Conservation (phyloP, 2,329 filamentous ascomycete species). For the Aschersonia sp. region DNA sequence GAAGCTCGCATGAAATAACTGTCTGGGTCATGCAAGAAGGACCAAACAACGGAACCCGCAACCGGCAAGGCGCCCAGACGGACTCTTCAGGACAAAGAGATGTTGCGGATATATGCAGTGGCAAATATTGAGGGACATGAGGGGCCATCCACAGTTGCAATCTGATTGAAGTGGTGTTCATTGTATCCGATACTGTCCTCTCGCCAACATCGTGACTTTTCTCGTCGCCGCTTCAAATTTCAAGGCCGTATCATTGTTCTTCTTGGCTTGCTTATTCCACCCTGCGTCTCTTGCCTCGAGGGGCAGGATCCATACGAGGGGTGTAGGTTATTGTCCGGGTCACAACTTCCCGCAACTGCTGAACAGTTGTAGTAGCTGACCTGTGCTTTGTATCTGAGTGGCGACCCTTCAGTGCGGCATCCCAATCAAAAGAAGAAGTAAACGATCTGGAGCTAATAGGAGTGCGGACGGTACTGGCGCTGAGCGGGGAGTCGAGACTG, state of each 20-base stretch:
- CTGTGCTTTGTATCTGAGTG: constrained; percentile 47
- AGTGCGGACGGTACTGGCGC: constrained; percentile 45
- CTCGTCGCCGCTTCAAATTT: too few relatives aligned
- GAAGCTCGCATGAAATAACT: not conserved
- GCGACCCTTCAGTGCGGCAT: constrained; percentile 51
- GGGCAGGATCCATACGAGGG: constrained; percentile 72
- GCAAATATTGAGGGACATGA: too few relatives aligned
- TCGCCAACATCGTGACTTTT: too few relatives aligned
- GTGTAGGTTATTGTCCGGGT: constrained; percentile 92
- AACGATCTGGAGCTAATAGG: constrained; percentile 57
- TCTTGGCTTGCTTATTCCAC: constrained; percentile 16
- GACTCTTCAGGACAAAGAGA: too few relatives aligned
- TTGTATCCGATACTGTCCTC: too few relatives aligned
- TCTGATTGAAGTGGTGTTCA: too few relatives aligned
- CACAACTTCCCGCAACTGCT: constrained; percentile 74
- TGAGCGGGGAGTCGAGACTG: constrained; percentile 53
- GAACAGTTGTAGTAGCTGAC: constrained; percentile 44
- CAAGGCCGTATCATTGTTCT: too few relatives aligned
- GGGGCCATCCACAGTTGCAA: too few relatives aligned
- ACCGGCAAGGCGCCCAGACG: too few relatives aligned
- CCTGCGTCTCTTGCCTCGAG: constrained; percentile 86
- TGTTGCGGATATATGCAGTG: too few relatives aligned
- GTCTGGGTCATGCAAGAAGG: not conserved
- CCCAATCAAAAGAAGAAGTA: constrained; percentile 68
- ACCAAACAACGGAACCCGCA: too few relatives aligned